Base-by-base conservation (phyloP, 192 early-diverging fungal species). In the Coemansia sp. region DNA sequence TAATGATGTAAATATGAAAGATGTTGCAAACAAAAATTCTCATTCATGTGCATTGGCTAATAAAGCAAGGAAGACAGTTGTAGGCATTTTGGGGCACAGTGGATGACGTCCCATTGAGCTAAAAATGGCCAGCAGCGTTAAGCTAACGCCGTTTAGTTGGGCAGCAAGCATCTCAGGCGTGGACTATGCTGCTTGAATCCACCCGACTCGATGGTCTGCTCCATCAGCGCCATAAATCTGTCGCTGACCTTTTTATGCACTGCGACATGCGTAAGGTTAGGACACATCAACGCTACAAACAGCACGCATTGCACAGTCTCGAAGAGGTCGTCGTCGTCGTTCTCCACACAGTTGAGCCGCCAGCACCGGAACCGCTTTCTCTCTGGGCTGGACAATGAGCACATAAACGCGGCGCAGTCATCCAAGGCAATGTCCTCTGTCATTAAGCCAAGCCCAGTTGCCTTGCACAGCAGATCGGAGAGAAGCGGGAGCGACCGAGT, bases 341-440 rank as follows among this genome's bases (percentile, higher is more conserved):
- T 22, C 10, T 47, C 22, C 20, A 19, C 46, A n/a, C n/a, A n/a
- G n/a, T n/a, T n/a, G 8, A 47, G 19, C 20, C 46, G 46, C 46
- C 46, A 47, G 46, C 46, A 47, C 46, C 46, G 45, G 45, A 47
- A 47, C 45, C 45, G 45, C 45, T 47, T 22, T 24, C 45, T 47
- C 45, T 24, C 10, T 2, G 45, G 45, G 24, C 20, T 22, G 3
- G 20, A 10, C 7, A 47, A 24, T 6, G 3, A 19, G 17, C 45
- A 22, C 22, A 47, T 22, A 47, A 24, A 47, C 9, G 12, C 45
- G 9, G 45, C 20, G 4, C 20, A 9, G 20, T 11, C 24, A 24
- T 24, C 22, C 22, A 47, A 5, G 10, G 22, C 12, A 22, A 47
- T 12, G 12, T 47, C 45, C 22, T 47, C 22, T 6, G 17, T 11